Base-by-base conservation (phyloP, 352 stramenopile species). In the Pythium aristosporum region DNA sequence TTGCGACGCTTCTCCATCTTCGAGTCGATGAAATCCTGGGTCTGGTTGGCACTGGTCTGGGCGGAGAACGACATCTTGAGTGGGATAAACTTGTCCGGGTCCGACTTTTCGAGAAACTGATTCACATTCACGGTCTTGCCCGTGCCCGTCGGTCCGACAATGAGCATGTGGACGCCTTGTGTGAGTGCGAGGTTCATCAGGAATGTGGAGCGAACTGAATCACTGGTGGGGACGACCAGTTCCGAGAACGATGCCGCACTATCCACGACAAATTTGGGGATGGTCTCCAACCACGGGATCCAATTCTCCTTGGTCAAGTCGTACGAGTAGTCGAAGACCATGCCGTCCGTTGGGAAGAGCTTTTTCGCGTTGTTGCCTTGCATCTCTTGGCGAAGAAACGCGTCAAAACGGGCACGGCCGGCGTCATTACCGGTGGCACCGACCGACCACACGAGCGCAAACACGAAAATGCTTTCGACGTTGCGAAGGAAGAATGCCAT, bases 111-210 rank as follows among this genome's bases (percentile, higher is more conserved):
- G 23, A 98, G 71, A 56, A 97, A 95, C 16, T 87, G 78, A 11
- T 78, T 85, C 53, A 98, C 97, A 63, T 97, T 98, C 28, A 98
- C 88, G 0, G 94, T 98, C 68, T 98, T 98, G 20, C 95, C 95
- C 0, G 95, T 98, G 21, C 95, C 95, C 0, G 95, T 98, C 10
- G 81, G 88, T 11, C 95, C 94, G 16, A 96, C 90, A 91, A 98
- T 98, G 53, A 98, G 76, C 18, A 98, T 86, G 61, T 98, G 92
- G 68, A 97, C 97, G 62, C 78, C 70, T 36, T 72, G 77, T 47
- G 97, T 82, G 10, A 98, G 68, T 39, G 88, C 77, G 61, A 46
- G 39, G 39, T 98, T 84, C 4, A 98, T 70, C 9, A 98, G 50
- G 63, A 88, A 98, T 11, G 90, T 98, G 69, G 98, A 98, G 23